These are phyloP conservation scores for Boletellus sp. DNA, from an alignment of 768 basidiomycete species.

Conservation along the genomic window DNA sequence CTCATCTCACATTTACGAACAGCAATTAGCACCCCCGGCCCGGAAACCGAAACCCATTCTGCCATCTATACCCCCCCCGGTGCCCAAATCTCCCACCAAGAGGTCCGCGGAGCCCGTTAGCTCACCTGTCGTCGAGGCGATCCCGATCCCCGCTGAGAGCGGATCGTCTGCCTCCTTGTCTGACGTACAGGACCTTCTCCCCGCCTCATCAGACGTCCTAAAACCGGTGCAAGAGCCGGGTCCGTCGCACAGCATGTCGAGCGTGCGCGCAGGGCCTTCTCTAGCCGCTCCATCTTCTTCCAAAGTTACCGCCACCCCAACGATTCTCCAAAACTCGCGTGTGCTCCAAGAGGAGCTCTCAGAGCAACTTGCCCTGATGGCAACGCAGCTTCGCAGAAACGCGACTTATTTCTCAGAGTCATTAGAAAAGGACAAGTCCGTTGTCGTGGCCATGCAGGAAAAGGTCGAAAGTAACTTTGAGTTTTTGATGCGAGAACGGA, in stretches of 20 bases:
- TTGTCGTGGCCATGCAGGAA: constrained; percentile 62
- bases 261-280: constrained; percentile 18
- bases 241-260: constrained; percentile 2
- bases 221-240: constrained; percentile 1
- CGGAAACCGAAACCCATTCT: constrained; percentile 47
- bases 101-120: constrained; percentile 1
- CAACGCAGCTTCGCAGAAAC: constrained; percentile 80
- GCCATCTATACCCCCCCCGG: constrained; percentile 49
- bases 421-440: constrained; percentile 69
- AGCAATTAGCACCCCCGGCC: constrained; percentile 43
- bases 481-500: constrained; percentile 62
- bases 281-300: constrained; percentile 33
- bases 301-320: constrained; percentile 33
- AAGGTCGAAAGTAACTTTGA: constrained; percentile 74
- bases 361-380: constrained; percentile 78
- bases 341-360: constrained; percentile 72
- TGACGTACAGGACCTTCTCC: constrained; percentile 35
- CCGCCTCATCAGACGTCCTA: constrained; percentile 31
- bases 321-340: constrained; percentile 52
- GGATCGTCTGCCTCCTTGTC: constrained; percentile 6
- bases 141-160: constrained; percentile 24
- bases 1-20: not conserved
- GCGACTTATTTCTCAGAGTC: constrained; percentile 72
- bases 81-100: constrained; percentile 4
- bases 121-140: constrained; percentile 16